Conservation (phyloP, 805 yeast genomes). For the Yamadazyma endophytica region DNA sequence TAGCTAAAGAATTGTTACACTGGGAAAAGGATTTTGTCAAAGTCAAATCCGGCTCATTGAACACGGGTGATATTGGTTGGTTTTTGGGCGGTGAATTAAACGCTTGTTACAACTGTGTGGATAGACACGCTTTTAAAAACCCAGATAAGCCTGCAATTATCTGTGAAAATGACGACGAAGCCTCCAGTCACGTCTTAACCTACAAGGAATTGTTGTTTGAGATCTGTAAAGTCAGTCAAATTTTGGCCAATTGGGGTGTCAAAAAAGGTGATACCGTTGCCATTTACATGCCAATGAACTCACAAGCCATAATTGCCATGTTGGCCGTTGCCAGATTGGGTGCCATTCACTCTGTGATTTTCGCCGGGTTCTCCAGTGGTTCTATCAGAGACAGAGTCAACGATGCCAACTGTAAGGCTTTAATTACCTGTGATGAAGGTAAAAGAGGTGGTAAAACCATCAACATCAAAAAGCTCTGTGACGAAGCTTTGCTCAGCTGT, state of each 20-base stretch:
- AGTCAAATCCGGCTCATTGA: slow-evolving; percentile 62
- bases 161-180: slow-evolving; percentile 79
- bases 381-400: slow-evolving; percentile 86
- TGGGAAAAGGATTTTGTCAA: slow-evolving; percentile 79
- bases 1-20: slow-evolving; percentile 65
- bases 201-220: slow-evolving; percentile 68
- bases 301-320: slow-evolving; percentile 93
- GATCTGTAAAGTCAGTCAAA: slow-evolving; percentile 69
- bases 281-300: slow-evolving; percentile 95
- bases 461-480: slow-evolving; percentile 90
- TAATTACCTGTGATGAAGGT: slow-evolving; percentile 93
- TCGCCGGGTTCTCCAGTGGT: slow-evolving; percentile 95
- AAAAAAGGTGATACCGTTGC: slow-evolving; percentile 95
- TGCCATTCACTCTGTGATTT: slow-evolving; percentile 92
- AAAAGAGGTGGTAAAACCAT: slow-evolving; percentile 94
- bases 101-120: slow-evolving; percentile 79
- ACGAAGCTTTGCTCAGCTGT: slow-evolving; percentile 80
- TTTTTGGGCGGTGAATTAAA: slow-evolving; percentile 75
- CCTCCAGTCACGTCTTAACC: slow-evolving; percentile 57
- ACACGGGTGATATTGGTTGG: slow-evolving; percentile 59
- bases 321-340: slow-evolving; percentile 91
- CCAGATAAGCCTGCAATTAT: slow-evolving; percentile 74
- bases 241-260: slow-evolving; percentile 63
- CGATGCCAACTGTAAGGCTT: slow-evolving; percentile 81
- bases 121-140: slow-evolving; percentile 67